phyloP scores from a whole-genome alignment of 352 stramenopile species.

The Pythium monospermum region DNA sequence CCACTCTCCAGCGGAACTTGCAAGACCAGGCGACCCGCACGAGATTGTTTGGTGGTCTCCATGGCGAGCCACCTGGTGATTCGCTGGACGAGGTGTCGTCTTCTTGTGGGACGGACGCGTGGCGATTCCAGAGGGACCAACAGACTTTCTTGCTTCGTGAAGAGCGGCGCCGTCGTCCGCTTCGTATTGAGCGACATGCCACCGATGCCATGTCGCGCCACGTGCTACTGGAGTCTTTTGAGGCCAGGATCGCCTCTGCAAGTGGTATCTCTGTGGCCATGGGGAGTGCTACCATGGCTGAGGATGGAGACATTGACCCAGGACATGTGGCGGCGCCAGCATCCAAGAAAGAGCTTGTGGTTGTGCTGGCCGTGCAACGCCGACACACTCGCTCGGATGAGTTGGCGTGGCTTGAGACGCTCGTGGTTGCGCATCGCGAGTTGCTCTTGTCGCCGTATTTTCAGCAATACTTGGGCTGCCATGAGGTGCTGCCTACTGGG shows the following conservation, averaged over 20 bases:
- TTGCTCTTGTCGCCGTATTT: constrained; percentile 22
- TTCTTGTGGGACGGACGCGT: too few relatives aligned
- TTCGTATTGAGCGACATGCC: constrained; percentile 8
- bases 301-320: neutral
- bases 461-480: constrained; percentile 17
- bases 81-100: too few relatives aligned
- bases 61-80: too few relatives aligned
- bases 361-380: constrained; percentile 5
- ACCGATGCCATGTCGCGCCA: constrained; percentile 2
- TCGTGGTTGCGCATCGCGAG: constrained; percentile 7
- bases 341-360: constrained; percentile 10
- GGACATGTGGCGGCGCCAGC: neutral
- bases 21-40: neutral
- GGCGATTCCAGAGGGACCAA: constrained; percentile 17
- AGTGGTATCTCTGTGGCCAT: constrained; percentile 1
- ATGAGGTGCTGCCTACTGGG: neutral
- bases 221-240: constrained; percentile 8
- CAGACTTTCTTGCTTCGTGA: constrained; percentile 6
- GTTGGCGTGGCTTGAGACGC: constrained; percentile 5
- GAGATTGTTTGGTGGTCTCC: neutral
- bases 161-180: constrained; percentile 6
- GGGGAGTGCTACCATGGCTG: constrained; percentile 1
- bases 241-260: neutral
- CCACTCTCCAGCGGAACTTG: neutral
- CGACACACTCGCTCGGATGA: neutral